Base-by-base conservation (phyloP, 2,329 filamentous ascomycete species). In the Monosporascus sp. region DNA sequence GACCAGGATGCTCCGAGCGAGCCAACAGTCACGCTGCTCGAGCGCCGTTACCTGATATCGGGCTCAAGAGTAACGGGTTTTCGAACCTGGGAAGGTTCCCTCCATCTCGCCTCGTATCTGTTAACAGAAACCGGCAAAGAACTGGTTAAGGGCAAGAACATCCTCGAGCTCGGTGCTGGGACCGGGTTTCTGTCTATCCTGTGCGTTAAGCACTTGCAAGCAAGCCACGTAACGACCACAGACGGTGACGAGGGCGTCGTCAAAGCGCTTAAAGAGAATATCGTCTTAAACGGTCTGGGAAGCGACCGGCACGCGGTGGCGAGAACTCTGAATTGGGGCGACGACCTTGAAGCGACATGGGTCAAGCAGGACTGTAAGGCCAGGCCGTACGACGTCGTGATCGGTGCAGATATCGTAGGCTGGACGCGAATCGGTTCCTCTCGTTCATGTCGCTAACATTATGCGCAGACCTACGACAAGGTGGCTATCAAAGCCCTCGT, bases 1-100 rank as follows among this genome's bases (percentile, higher is more conserved):
- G 24, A 48, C 24, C 38, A 50, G 37, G 47, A 46, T 19, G 48
- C 37, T 48, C 20, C 60, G 57, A 46, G 66, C 59, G 58, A 69
- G 66, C 50, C 71, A 62, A 59, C 74, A 59, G 48, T 85, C 59
- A 78, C 82, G 58, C 70, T 85, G 52, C 68, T 84, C 56, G 76
- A 85, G 69, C 68, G 74, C 68, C 69, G 81, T 63, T 71, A 79
- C 65, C 63, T 83, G 20, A 74, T 84, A 48, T 77, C 76, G 14
- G 77, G 81, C 5, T 80, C 80, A 6, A 79, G 81, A 9, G 86
- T 81, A 2, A 88, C 85, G 0, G 86, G 86, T 0, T 81, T 85
- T 48, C 78, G 85, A 38, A 89, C 86, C 3, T 88, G 86, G 86
- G 85, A 88, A 69, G 85, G 83, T 5, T 82, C 85, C 7, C 71